Evolutionary conservation across 306 rosid genomes (phyloP).

Genomic region (Urtica urens): DNA sequence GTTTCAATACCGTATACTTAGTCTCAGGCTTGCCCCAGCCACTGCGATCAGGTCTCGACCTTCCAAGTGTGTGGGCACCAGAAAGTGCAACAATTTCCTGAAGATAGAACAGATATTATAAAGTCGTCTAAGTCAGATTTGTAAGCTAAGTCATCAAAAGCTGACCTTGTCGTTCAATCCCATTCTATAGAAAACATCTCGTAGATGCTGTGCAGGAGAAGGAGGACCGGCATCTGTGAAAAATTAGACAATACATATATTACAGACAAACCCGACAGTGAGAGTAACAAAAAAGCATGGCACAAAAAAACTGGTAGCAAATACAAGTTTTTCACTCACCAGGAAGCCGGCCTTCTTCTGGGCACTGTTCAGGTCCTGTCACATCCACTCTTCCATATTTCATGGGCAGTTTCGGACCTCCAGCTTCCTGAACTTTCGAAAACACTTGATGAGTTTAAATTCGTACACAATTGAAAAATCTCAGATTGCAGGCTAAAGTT

Average conservation of each 20-base stretch:
- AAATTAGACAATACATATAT: constrained; percentile 13
- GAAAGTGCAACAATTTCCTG: constrained; percentile 97
- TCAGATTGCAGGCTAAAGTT: constrained; percentile 5
- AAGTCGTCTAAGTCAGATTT: constrained; percentile 3
- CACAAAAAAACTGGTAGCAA: neutral
- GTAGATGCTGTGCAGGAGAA: constrained; percentile 92
- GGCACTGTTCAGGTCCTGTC: constrained; percentile 66
- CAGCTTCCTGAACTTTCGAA: constrained; percentile 61
- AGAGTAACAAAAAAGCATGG: neutral
- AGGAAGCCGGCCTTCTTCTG: constrained; percentile 98
- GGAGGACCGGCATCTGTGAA: constrained; percentile 77
- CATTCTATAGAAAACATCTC: constrained; percentile 91
- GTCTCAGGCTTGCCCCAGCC: constrained; percentile 99
- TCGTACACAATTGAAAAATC: constrained; percentile 5
- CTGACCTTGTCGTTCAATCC: constrained; percentile 78
- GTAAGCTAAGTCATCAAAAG: neutral
- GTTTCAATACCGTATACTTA: constrained; percentile 60
- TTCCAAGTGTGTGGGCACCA: constrained; percentile 91
- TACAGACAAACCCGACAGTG: neutral
- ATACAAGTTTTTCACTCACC: constrained; percentile 29
- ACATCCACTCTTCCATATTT: constrained; percentile 87
- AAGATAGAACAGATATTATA: constrained; percentile 18
- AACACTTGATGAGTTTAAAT: constrained; percentile 11
- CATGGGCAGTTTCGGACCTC: constrained; percentile 97
- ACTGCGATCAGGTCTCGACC: constrained; percentile 95